These are phyloP conservation scores for Aspergillus mulundensis DNA, from an alignment of 495 filamentous ascomycete species.

Conservation along the genomic window DNA sequence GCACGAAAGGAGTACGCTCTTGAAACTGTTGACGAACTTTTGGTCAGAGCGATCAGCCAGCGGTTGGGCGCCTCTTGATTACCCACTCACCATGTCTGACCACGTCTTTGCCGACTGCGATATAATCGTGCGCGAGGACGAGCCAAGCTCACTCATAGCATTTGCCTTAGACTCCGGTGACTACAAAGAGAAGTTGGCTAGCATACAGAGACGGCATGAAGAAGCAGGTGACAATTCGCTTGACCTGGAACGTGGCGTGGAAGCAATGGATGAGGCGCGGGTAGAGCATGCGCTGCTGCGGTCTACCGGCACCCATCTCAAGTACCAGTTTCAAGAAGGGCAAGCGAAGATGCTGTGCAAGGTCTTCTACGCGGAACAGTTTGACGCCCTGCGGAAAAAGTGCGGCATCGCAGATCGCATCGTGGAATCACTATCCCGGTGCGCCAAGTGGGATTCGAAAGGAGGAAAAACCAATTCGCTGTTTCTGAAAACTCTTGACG, in stretches of 20 bases:
- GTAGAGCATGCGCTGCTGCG: slow-evolving; percentile 75
- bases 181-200: slow-evolving; percentile 73
- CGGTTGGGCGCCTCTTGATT: slow-evolving; percentile 92
- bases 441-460: slow-evolving; percentile 97
- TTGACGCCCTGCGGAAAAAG: slow-evolving; percentile 88
- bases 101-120: slow-evolving; percentile 98
- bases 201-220: slow-evolving; percentile 59
- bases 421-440: slow-evolving; percentile 89
- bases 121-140: slow-evolving; percentile 94
- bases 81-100: slow-evolving; percentile 80
- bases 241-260: slow-evolving; percentile 20
- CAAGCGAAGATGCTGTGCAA: slow-evolving; percentile 94
- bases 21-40: slow-evolving; percentile 94
- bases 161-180: slow-evolving; percentile 83
- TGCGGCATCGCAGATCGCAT: slow-evolving; percentile 92
- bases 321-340: slow-evolving; percentile 90
- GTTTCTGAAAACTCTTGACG: slow-evolving; percentile 96
- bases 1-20: slow-evolving; percentile 83
- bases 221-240: slow-evolving; percentile 29
- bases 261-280: slow-evolving; percentile 48
- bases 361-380: slow-evolving; percentile 96
- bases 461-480: slow-evolving; percentile 97
- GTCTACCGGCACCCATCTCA: slow-evolving; percentile 82
- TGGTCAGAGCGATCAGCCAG: slow-evolving; percentile 97
- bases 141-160: slow-evolving; percentile 92